These are phyloP conservation scores for Guillardia theta DNA, from an alignment of 78 protist genomes.

Conservation along the genomic window DNA sequence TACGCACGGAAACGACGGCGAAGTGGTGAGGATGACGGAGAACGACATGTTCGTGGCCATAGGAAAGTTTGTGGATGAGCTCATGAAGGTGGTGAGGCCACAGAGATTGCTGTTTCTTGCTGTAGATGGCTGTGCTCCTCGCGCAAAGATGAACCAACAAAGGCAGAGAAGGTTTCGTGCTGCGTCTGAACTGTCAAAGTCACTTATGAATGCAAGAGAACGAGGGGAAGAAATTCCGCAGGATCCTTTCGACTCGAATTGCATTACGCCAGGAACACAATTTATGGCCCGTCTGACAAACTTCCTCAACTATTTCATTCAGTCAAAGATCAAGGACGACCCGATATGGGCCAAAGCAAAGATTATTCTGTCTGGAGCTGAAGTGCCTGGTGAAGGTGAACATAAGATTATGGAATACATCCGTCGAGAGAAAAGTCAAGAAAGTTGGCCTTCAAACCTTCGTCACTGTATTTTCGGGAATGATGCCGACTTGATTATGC, in stretches of 20 bases:
- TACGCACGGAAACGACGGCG: conserved; percentile 73
- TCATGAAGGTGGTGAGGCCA: conserved; percentile 61
- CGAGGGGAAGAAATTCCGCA: background rate
- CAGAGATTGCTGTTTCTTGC: conserved; percentile 85
- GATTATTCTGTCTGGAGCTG: conserved; percentile 84
- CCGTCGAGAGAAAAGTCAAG: conserved; percentile 53
- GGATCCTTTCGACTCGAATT: conserved; percentile 87
- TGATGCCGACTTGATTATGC: conserved; percentile 94
- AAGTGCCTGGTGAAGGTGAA: conserved; percentile 92
- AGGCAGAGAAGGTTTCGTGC: conserved; percentile 79
- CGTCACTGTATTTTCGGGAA: conserved; percentile 91
- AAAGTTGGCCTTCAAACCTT: conserved; percentile 65
- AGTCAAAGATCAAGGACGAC: conserved; percentile 62
- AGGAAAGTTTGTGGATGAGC: conserved; percentile 73
- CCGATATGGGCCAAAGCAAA: conserved; percentile 74
- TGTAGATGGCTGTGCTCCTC: conserved; percentile 90
- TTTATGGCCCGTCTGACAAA: conserved; percentile 76
- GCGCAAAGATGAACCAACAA: conserved; percentile 97
- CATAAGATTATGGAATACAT: conserved; percentile 94
- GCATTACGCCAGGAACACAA: conserved; percentile 95
- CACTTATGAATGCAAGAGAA: background rate
- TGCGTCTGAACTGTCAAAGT: conserved; percentile 45
- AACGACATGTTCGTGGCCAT: conserved; percentile 76
- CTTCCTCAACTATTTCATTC: conserved; percentile 49
- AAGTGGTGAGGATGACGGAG: background rate